Base-by-base conservation (phyloP, 2,329 filamentous ascomycete species). In the Sporothrix mexicana region DNA sequence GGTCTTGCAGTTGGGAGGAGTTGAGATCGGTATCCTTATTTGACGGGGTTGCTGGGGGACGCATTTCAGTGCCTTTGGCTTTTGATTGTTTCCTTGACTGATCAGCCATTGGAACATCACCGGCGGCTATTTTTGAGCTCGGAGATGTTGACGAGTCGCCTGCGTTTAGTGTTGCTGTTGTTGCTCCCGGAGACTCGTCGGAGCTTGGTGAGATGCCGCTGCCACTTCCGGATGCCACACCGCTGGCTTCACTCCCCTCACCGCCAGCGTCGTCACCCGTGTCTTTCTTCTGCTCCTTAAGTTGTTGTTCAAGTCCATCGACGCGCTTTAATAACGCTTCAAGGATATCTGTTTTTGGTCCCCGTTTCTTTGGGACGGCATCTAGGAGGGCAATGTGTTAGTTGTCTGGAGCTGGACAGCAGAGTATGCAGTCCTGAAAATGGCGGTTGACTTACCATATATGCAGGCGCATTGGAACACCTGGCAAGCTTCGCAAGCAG, bases 381-480 rank as follows among this genome's bases (percentile, higher is more conserved):
- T 97, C 93, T 95, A 77, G 23, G 45, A 15, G 7, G n/a, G 30
- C n/a, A 61, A 47, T 45, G 25, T 7, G 45, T 62, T 70, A 67
- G 47, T n/a, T 10, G 45, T 59, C 51, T 23, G n/a, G 47, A n/a
- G 9, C n/a, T 53, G 51, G 8, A 20, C 3, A 53, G 51, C 51
- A 36, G 1, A 15, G 8, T 9, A 4, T 23, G 15, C 4, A 30
- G 12, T 36, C 30, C 30, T 36, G 30, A 36, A 36, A 36, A 36
- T 36, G 30, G 30, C 3, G 30, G 30, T 1, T 3, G 45, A 80
- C 88, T 76, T 85, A 97, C 94, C 94, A 81, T 97, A 97, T 74
- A 97, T 87, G 83, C 94, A 97, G 45, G 92, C 89, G 80, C 93
- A 95, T 79, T 95, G 93, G 78, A 97, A 97, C 72, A 96, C 91